These are phyloP conservation scores for Teunomyces aglyptinius DNA, from an alignment of 805 yeast species.

Conservation along the genomic window DNA sequence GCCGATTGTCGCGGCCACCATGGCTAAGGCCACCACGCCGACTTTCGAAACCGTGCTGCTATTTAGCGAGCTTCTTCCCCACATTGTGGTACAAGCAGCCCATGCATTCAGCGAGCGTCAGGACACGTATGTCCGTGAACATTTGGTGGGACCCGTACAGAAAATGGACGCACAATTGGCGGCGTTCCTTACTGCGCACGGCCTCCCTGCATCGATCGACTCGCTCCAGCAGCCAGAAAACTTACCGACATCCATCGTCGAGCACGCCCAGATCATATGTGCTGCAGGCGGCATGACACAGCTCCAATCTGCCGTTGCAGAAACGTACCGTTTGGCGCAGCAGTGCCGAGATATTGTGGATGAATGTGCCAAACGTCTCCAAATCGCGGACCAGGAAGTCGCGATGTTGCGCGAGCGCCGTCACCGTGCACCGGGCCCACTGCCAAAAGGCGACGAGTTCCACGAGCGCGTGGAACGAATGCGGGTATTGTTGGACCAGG, in stretches of 20 bases:
- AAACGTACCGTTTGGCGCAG: conserved; percentile 42
- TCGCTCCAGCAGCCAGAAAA: conserved; percentile 54
- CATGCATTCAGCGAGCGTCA: conserved; percentile 68
- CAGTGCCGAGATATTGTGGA: conserved; percentile 43
- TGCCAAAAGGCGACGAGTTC: conserved; percentile 17
- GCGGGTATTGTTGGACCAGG: conserved; percentile 51
- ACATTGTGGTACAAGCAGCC: conserved; percentile 60
- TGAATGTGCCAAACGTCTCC: conserved; percentile 46
- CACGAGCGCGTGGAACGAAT: conserved; percentile 43
- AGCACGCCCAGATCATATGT: conserved; percentile 53
- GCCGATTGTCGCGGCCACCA: conserved; percentile 46
- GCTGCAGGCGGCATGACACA: conserved; percentile 50
- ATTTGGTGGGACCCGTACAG: conserved; percentile 44
- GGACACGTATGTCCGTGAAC: conserved; percentile 49
- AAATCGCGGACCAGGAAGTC: conserved; percentile 56
- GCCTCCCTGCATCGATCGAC: conserved; percentile 64
- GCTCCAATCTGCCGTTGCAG: conserved; percentile 42
- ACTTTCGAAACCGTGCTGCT: conserved; percentile 23
- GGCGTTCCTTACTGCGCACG: conserved; percentile 44
- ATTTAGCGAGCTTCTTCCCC: conserved; percentile 69
- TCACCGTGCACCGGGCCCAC: conserved; percentile 12
- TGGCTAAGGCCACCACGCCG: conserved; percentile 52
- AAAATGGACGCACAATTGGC: conserved; percentile 46
- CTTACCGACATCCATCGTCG: conserved; percentile 56
- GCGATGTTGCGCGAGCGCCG: conserved; percentile 51